Conservation (phyloP, 345 rosid genomes). For the Citrus inodora region DNA sequence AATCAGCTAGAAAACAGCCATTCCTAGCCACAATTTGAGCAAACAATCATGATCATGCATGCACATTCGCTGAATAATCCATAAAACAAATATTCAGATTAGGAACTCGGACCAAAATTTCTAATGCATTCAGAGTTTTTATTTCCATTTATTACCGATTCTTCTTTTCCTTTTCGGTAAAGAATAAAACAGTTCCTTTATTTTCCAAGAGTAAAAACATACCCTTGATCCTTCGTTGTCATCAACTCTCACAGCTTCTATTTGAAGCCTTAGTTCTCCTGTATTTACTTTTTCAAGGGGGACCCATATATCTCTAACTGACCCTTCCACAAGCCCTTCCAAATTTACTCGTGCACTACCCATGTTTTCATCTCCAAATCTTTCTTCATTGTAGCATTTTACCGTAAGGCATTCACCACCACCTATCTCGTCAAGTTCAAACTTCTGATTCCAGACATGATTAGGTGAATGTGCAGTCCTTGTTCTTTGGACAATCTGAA, state of each 20-base stretch:
- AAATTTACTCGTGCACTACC: slow-evolving; percentile 86
- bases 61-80: neutral
- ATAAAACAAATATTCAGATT: neutral
- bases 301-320: slow-evolving; percentile 68
- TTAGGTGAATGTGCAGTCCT: slow-evolving; percentile 47
- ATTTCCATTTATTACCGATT: neutral
- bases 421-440: slow-evolving; percentile 84
- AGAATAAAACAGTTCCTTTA: neutral
- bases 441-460: slow-evolving; percentile 68
- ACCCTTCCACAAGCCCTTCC: slow-evolving; percentile 78
- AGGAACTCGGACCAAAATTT: neutral
- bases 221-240: slow-evolving; percentile 65
- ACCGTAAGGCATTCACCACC: slow-evolving; percentile 76
- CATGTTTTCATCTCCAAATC: slow-evolving; percentile 72
- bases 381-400: slow-evolving; percentile 71
- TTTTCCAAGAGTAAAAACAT: slow-evolving; percentile 15
- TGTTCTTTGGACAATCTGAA: slow-evolving; percentile 66
- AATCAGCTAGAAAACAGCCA: neutral
- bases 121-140: neutral
- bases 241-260: slow-evolving; percentile 59
- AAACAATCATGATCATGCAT: neutral
- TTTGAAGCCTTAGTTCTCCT: slow-evolving; percentile 84
- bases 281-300: slow-evolving; percentile 90
- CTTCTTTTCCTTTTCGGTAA: neutral
- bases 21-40: neutral